phyloP scores from a whole-genome alignment of 2,329 filamentous ascomycete species.

The Fusarium goolgardi region DNA sequence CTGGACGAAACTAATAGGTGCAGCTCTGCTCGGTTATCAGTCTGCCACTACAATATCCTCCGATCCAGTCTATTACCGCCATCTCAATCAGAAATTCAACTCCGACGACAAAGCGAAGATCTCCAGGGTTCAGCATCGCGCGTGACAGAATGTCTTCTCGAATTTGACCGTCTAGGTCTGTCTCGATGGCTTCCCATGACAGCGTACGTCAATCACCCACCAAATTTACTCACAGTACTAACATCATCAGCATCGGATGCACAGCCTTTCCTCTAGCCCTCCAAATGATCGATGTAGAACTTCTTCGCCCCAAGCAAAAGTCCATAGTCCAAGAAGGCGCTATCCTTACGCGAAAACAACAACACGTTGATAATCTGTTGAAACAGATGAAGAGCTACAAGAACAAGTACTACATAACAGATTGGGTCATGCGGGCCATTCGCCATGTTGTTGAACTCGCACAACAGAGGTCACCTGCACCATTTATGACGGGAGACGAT shows the following conservation, averaged over 20 bases:
- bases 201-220: conserved; percentile 21
- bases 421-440: conserved; percentile 42
- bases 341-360: conserved; percentile 27
- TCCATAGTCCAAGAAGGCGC: neutral
- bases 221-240: accelerated
- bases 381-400: conserved; percentile 43
- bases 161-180: conserved; percentile 31
- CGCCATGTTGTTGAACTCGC: conserved; percentile 40
- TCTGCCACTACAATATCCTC: conserved; percentile 43
- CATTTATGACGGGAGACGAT: neutral
- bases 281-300: conserved; percentile 43
- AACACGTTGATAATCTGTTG: conserved; percentile 37
- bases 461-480: conserved; percentile 15
- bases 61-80: conserved; percentile 31
- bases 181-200: conserved; percentile 45
- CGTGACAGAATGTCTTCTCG: conserved; percentile 39
- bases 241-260: conserved; percentile 34
- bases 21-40: conserved; percentile 37
- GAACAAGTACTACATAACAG: conserved; percentile 41
- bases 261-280: conserved; percentile 40
- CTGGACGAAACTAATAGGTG: accelerated
- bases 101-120: conserved; percentile 40
- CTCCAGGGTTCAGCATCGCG: conserved; percentile 39
- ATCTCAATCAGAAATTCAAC: conserved; percentile 6
- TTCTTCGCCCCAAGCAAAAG: conserved; percentile 24